A percentile compares a stretch with the other conserved stretches of the same genome.
phyloP scores from a whole-genome alignment of 805 yeast species.

The Starmera quercuum region DNA sequence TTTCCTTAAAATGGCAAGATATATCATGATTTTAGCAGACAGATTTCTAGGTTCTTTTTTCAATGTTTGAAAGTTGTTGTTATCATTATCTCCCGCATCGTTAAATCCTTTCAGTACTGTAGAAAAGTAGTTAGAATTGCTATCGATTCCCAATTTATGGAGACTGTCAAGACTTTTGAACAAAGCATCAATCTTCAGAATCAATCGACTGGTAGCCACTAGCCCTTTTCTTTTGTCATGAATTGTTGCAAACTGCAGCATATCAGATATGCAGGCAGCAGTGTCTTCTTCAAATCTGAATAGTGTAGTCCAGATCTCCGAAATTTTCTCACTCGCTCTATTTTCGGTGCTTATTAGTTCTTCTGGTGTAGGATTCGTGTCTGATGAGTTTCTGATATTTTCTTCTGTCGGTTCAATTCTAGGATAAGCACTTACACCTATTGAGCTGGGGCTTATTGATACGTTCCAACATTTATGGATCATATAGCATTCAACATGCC shows the following conservation, averaged over 20 bases:
- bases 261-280: constrained; percentile 83
- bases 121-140: constrained; percentile 1
- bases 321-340: constrained; percentile 50
- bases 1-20: constrained; percentile 75
- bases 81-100: constrained; percentile 4
- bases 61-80: constrained; percentile 10
- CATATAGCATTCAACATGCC: constrained; percentile 99
- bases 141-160: constrained; percentile 19
- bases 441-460: constrained; percentile 52
- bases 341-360: constrained; percentile 53
- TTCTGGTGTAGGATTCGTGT: constrained; percentile 33
- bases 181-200: constrained; percentile 65
- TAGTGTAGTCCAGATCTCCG: constrained; percentile 76
- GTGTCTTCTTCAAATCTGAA: constrained; percentile 87
- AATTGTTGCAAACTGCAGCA: constrained; percentile 78
- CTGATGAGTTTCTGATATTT: constrained; percentile 14
- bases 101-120: background rate
- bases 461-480: constrained; percentile 97
- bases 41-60: constrained; percentile 60
- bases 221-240: constrained; percentile 66
- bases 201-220: constrained; percentile 60
- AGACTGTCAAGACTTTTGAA: constrained; percentile 67
- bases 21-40: constrained; percentile 85
- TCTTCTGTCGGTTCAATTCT: constrained; percentile 17
- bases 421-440: constrained; percentile 35